Evolutionary conservation across 306 rosid genomes (phyloP).

Genomic region (Quercus engelmannii): DNA sequence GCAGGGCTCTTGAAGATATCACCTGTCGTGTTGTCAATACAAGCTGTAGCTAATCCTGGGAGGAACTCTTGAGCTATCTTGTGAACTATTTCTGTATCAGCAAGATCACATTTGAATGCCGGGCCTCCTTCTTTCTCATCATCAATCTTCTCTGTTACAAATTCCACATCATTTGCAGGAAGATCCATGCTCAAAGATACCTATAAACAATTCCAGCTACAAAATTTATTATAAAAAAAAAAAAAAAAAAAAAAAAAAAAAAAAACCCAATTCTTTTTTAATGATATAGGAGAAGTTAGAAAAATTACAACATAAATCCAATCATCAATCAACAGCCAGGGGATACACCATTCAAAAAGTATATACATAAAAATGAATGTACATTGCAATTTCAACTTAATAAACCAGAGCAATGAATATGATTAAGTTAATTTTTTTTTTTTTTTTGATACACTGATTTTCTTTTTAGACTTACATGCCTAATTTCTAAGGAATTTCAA

Average conservation of each 20-base stretch:
- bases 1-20: slow-evolving; percentile 62
- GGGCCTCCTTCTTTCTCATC: slow-evolving; percentile 48
- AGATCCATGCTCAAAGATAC: slow-evolving; percentile 39
- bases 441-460: no score
- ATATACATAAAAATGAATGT: no score
- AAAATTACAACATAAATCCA: not conserved
- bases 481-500: no score
- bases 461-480: no score
- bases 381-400: no score
- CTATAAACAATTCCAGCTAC: slow-evolving; percentile 31
- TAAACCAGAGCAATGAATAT: no score
- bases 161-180: slow-evolving; percentile 42
- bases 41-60: slow-evolving; percentile 73
- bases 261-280: no score
- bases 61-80: slow-evolving; percentile 73
- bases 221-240: not conserved
- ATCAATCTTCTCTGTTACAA: slow-evolving; percentile 56
- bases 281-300: not conserved
- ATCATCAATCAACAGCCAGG: no score
- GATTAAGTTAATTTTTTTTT: no score
- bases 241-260: no score
- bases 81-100: slow-evolving; percentile 58
- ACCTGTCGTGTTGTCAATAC: slow-evolving; percentile 79
- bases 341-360: no score
- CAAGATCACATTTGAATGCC: slow-evolving; percentile 52